phyloP scores from a whole-genome alignment of 208 protist genomes.

The Trypanosoma lewisi region DNA sequence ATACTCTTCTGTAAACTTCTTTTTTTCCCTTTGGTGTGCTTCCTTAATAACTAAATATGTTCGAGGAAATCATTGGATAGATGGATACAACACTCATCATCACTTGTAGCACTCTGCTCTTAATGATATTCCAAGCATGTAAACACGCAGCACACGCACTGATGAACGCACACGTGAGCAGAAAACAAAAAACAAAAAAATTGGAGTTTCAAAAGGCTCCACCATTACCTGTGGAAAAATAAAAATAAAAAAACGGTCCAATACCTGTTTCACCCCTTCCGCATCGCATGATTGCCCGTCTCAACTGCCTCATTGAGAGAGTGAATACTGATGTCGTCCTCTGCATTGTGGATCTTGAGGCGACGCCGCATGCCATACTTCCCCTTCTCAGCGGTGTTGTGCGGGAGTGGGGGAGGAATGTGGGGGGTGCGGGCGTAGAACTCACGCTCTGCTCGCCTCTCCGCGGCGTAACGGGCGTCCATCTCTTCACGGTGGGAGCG shows the following conservation, averaged over 20 bases:
- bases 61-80: no score
- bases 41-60: not conserved
- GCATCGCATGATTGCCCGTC: constrained; percentile 62
- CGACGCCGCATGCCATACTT: constrained; percentile 85
- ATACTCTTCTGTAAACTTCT: not conserved
- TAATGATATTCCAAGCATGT: no score
- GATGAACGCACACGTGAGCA: no score
- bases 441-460: constrained; percentile 37
- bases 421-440: constrained; percentile 54
- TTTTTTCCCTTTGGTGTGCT: no score
- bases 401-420: constrained; percentile 62
- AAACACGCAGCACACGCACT: no score
- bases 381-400: constrained; percentile 67
- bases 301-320: constrained; percentile 41
- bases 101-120: no score
- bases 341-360: constrained; percentile 32
- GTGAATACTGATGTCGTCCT: constrained; percentile 31
- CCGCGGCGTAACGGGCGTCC: constrained; percentile 34
- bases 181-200: not conserved
- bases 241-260: not conserved
- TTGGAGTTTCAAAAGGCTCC: not conserved
- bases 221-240: not conserved
- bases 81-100: no score
- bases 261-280: constrained; percentile 21
- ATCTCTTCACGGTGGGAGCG: constrained; percentile 31